phyloP scores from a whole-genome alignment of 2,329 filamentous ascomycete species.

The Trichophyton rubrum region DNA sequence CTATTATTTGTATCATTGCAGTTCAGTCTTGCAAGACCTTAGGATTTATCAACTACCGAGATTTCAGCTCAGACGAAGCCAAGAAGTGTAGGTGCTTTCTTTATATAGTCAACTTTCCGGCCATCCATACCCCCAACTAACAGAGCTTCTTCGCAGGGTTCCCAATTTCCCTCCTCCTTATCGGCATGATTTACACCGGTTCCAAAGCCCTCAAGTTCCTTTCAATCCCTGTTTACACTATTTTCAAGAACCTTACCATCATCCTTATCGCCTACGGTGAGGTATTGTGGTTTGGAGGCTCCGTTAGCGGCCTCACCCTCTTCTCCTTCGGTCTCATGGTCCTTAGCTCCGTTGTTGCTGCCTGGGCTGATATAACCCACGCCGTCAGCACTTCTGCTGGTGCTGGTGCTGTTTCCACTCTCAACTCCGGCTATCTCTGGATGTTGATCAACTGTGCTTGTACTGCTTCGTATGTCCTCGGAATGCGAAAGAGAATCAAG shows the following conservation, averaged over 20 bases:
- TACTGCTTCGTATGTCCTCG: constrained; percentile 75
- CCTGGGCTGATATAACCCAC: constrained; percentile 92
- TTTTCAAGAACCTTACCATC: constrained; percentile 99
- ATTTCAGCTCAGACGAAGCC: constrained; percentile 78
- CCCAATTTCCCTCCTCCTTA: constrained; percentile 84
- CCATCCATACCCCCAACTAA: background rate
- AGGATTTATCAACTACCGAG: constrained; percentile 69
- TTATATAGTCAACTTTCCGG: no score
- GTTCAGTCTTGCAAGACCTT: constrained; percentile 71
- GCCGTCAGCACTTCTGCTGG: constrained; percentile 53
- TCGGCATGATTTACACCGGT: constrained; percentile 98
- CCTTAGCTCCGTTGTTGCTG: constrained; percentile 81
- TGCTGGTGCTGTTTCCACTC: constrained; percentile 58
- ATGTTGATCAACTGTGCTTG: constrained; percentile 96
- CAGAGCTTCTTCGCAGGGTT: constrained; percentile 55
- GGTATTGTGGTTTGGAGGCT: constrained; percentile 94
- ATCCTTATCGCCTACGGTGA: constrained; percentile 98
- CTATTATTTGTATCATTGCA: constrained; percentile 72
- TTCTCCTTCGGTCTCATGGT: constrained; percentile 97
- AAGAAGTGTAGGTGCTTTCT: constrained; percentile 61
- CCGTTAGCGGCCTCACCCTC: constrained; percentile 72
- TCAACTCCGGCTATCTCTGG: constrained; percentile 94
- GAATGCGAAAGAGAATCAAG: constrained; percentile 98
- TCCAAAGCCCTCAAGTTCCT: constrained; percentile 93
- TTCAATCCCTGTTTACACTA: constrained; percentile 96